phyloP scores from a whole-genome alignment of 2,329 filamentous ascomycete genomes.

The Venturiaceae sp. region DNA sequence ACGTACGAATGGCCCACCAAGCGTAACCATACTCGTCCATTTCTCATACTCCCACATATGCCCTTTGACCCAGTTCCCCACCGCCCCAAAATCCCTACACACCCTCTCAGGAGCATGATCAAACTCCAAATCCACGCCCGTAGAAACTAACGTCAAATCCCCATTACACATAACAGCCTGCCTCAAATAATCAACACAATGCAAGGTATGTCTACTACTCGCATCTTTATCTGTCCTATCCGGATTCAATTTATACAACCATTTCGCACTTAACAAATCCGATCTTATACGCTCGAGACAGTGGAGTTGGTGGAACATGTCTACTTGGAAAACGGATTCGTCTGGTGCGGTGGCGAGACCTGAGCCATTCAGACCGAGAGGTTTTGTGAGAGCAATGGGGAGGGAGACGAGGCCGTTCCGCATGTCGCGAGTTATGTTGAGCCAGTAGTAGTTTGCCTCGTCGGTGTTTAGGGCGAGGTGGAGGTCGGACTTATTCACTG shows the following conservation, averaged over 20 bases:
- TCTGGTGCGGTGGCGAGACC: not conserved
- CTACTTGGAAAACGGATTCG: conserved; percentile 1
- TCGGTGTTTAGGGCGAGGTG: conserved; percentile 1
- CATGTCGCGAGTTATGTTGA: conserved; percentile 2
- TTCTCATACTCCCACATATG: conserved; percentile 4
- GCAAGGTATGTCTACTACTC: not conserved
- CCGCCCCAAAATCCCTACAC: conserved; percentile 1
- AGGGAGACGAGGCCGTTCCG: not conserved
- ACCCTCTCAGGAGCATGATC: not conserved
- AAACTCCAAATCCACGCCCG: conserved; percentile 1
- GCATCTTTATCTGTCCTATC: not conserved
- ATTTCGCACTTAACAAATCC: not conserved
- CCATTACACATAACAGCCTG: conserved; percentile 11
- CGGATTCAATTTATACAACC: not conserved
- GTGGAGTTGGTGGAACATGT: conserved; percentile 4
- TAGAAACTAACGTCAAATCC: conserved; percentile 8
- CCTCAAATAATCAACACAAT: conserved; percentile 13
- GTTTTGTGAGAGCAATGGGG: not conserved
- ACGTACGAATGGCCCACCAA: not conserved
- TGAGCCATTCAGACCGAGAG: not conserved
- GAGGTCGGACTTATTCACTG: not conserved
- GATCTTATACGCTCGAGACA: conserved; percentile 1
- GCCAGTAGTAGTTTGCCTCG: conserved; percentile 1
- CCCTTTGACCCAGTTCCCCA: not conserved
- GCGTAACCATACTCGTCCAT: not conserved